Evolutionary conservation across 1,139 yeast genomes (phyloP), one percentile per base, ranked within the genome.

Genomic region (Entelexis paramagnoliae): DNA sequence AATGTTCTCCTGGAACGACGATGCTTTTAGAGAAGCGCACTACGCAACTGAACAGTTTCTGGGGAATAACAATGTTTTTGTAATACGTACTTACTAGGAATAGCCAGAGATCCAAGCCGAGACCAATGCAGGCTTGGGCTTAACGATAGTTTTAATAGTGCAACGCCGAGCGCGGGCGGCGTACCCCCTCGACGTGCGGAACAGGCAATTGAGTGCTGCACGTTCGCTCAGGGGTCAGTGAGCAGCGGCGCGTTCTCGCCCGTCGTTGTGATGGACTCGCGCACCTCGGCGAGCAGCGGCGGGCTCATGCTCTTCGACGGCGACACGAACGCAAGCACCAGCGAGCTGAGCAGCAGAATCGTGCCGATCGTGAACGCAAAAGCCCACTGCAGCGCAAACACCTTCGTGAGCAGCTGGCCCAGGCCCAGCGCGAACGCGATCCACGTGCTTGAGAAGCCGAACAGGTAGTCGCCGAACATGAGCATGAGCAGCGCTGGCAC

Each of bases 341-440:
- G 40, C 14, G 50, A 71, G 51, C 74, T 64, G 28, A 79, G 61
- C 54, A 78, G 72, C 64, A 81, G 73, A 19, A 71, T 51, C 13
- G 77, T 80, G 14, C 83, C 70, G 58, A 83, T 83, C 52, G 76
- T 67, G 59, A 82, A 79, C 10, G 88, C 93, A 70, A 84, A 84
- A 58, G 82, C 78, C 94, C 94, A 85, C 69, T 84, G 94, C 56
- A 84, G 72, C 3, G 91, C 91, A 69, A 84, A 74, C 30, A 77
- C 70, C 68, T 78, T 82, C 52, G 79, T 76, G 62, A 80, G 73
- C 55, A 84, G 65, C 68, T 84, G 95, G 53, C 83, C 81, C 50
- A 82, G 71, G 3, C 80, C 91, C 46, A 84, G 66, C 32, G 84
- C 89, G 58, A 82, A 73, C 57, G 74, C 71, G 59, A 84, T 70